phyloP scores from a whole-genome alignment of 768 basidiomycete genomes.

The Myochromella boudieri region DNA sequence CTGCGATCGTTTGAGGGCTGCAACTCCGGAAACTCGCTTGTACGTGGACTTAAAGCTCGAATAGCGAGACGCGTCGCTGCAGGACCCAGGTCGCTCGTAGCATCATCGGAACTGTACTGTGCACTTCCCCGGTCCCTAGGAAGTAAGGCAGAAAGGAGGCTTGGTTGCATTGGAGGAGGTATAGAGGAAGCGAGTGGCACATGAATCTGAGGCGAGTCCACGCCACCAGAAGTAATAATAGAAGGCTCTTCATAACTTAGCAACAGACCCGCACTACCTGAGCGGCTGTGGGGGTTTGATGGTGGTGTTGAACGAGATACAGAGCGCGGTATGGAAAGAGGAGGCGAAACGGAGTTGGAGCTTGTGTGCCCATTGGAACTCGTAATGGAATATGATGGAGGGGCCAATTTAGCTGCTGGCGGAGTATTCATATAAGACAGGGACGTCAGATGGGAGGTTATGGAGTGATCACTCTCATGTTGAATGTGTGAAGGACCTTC shows the following conservation, averaged over 20 bases:
- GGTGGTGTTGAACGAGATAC: slow-evolving; percentile 21
- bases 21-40: slow-evolving; percentile 6
- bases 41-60: slow-evolving; percentile 23
- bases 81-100: slow-evolving; percentile 16
- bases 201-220: too few relatives aligned
- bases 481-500: slow-evolving; percentile 11
- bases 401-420: slow-evolving; percentile 18
- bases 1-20: not conserved
- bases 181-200: slow-evolving; percentile 1
- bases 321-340: slow-evolving; percentile 28
- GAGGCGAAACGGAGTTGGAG: slow-evolving; percentile 14
- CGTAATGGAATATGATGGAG: slow-evolving; percentile 31
- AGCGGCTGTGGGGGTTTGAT: slow-evolving; percentile 12
- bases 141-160: slow-evolving; percentile 4
- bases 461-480: slow-evolving; percentile 2
- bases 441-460: slow-evolving; percentile 18
- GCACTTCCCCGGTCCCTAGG: slow-evolving; percentile 21
- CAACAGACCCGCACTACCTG: slow-evolving; percentile 20
- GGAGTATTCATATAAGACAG: slow-evolving; percentile 25
- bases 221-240: too few relatives aligned
- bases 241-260: slow-evolving; percentile 19
- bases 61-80: slow-evolving; percentile 23
- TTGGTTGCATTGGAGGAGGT: slow-evolving; percentile 1
- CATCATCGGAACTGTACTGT: slow-evolving; percentile 20
- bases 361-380: slow-evolving; percentile 22